These are phyloP conservation scores for Solanum clarkiae DNA, from an alignment of 257 asterid species.

Conservation along the genomic window DNA sequence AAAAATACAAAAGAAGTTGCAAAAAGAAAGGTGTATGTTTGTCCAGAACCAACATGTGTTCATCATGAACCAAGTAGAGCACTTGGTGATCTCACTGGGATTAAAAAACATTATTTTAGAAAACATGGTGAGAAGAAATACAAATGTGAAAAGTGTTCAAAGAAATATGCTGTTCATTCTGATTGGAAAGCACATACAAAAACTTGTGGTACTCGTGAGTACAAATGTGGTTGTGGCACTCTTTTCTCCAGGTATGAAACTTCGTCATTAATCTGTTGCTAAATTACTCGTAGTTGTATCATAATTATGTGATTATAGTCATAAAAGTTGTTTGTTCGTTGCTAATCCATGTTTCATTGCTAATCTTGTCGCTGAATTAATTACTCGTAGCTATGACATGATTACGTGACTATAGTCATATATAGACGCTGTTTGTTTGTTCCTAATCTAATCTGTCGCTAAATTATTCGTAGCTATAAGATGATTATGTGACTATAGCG, in stretches of 20 bases:
- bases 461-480: not conserved
- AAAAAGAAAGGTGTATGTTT: slow-evolving; percentile 50
- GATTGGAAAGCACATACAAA: slow-evolving; percentile 81
- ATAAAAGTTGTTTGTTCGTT: no score
- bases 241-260: slow-evolving; percentile 48
- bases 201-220: slow-evolving; percentile 69
- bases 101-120: slow-evolving; percentile 59
- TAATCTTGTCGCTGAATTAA: not conserved
- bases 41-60: slow-evolving; percentile 72
- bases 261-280: not conserved
- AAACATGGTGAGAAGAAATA: slow-evolving; percentile 74
- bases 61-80: slow-evolving; percentile 78
- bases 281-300: not conserved
- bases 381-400: no score
- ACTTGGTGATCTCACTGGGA: slow-evolving; percentile 82
- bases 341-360: not conserved
- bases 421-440: no score
- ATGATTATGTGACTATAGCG: not conserved
- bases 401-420: no score
- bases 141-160: slow-evolving; percentile 71
- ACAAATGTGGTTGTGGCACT: slow-evolving; percentile 73
- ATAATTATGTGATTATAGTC: no score
- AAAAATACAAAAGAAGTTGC: slow-evolving; percentile 50
- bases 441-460: not conserved
- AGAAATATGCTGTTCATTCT: slow-evolving; percentile 75